These are phyloP conservation scores for Termitomyces eurrhizus DNA, from an alignment of 768 basidiomycete genomes.

Conservation along the genomic window DNA sequence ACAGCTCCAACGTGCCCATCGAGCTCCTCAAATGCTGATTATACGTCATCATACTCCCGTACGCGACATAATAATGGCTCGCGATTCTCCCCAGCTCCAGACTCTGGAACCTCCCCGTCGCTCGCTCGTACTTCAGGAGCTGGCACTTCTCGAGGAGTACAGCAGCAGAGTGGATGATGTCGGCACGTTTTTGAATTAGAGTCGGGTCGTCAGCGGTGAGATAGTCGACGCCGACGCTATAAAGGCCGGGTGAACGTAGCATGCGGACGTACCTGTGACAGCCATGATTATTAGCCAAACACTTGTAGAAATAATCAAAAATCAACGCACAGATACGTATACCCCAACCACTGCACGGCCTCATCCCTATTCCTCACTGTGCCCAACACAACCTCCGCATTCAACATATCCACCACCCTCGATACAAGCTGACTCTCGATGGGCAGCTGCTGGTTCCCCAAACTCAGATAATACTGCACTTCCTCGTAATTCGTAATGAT, in stretches of 20 bases:
- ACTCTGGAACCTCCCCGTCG: conserved; percentile 83
- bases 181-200: conserved; percentile 89
- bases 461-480: conserved; percentile 92
- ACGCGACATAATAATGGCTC: conserved; percentile 92
- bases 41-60: conserved; percentile 94
- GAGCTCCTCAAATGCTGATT: conserved; percentile 88
- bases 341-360: conserved; percentile 96
- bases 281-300: not conserved
- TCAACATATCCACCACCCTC: conserved; percentile 91
- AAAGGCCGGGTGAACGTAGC: conserved; percentile 84
- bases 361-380: conserved; percentile 94
- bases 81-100: conserved; percentile 94
- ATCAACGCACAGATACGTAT: conserved; percentile 80
- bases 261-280: conserved; percentile 82
- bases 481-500: conserved; percentile 98
- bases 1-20: conserved; percentile 87
- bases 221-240: conserved; percentile 88
- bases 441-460: conserved; percentile 96
- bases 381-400: conserved; percentile 95
- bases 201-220: conserved; percentile 62
- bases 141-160: conserved; percentile 91
- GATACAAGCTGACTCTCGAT: conserved; percentile 95
- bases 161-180: conserved; percentile 92
- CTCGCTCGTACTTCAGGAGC: conserved; percentile 90
- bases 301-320: not conserved